Evolutionary conservation across 257 asterid genomes (phyloP).

Genomic region (Nicotiana tomentosiformis): DNA sequence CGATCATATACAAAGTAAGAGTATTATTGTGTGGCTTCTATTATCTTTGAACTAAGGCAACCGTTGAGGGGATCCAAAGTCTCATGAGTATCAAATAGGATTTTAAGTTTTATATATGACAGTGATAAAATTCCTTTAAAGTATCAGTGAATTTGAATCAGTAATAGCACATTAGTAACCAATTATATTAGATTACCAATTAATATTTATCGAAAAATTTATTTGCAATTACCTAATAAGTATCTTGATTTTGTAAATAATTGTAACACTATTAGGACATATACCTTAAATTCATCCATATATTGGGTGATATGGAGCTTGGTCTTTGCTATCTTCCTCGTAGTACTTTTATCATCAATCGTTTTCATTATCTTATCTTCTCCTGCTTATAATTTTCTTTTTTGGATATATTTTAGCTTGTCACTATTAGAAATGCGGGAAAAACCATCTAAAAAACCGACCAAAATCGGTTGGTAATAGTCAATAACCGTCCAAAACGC

Average conservation of each 20-base stretch:
- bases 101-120: not conserved
- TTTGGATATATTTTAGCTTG: not conserved
- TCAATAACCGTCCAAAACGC: too few relatives aligned
- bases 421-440: not conserved
- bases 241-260: not conserved
- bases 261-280: not conserved
- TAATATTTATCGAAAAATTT: not conserved
- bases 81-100: not conserved
- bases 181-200: too few relatives aligned
- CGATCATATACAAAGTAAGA: not conserved
- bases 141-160: too few relatives aligned
- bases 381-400: not conserved
- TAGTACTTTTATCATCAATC: not conserved
- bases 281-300: not conserved
- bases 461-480: too few relatives aligned
- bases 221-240: not conserved
- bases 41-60: not conserved
- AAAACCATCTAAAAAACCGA: too few relatives aligned
- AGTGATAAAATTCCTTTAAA: too few relatives aligned
- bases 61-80: not conserved
- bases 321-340: not conserved
- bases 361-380: slow-evolving; percentile 2
- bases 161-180: too few relatives aligned
- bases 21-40: not conserved
- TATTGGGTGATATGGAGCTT: not conserved